Conservation (phyloP, 805 yeast genomes). For the Ogataea angusta region DNA sequence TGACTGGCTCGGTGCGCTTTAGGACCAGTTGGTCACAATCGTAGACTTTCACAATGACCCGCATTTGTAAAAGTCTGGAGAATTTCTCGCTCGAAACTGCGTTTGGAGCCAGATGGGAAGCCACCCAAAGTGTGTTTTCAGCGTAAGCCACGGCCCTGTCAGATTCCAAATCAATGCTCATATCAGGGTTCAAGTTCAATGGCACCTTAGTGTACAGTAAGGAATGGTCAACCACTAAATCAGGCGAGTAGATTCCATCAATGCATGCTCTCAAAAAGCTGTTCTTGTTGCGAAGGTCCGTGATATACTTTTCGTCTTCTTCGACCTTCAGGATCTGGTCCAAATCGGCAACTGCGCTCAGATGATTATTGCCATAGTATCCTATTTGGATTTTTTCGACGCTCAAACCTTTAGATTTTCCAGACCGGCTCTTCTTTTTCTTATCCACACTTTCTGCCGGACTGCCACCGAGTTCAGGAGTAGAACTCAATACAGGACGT, state of each 20-base stretch:
- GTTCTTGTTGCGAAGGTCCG: conserved; percentile 19
- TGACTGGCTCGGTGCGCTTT: conserved; percentile 30
- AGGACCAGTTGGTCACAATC: conserved; percentile 20
- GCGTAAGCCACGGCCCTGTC: conserved; percentile 30
- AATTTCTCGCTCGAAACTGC: conserved; percentile 18
- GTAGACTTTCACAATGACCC: conserved; percentile 27
- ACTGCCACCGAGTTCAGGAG: conserved; percentile 9
- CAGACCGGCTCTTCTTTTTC: conserved; percentile 3
- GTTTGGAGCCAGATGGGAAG: conserved; percentile 15
- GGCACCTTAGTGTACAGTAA: conserved; percentile 29
- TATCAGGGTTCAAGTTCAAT: conserved; percentile 13
- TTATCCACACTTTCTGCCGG: conserved; percentile 7
- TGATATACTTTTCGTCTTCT: conserved; percentile 27
- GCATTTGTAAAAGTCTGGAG: conserved; percentile 29
- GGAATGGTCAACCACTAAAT: conserved; percentile 21
- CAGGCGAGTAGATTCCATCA: conserved; percentile 22
- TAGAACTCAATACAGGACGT: conserved; percentile 7
- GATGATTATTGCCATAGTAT: conserved; percentile 9
- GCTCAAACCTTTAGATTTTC: conserved; percentile 10
- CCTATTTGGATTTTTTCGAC: conserved; percentile 19
- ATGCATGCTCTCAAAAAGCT: conserved; percentile 19
- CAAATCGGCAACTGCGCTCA: conserved; percentile 22
- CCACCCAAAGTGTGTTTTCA: conserved; percentile 23
- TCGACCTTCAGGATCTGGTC: conserved; percentile 19
- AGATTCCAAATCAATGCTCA: conserved; percentile 23